phyloP scores from a whole-genome alignment of 1,139 yeast genomes.

The Geotrichum bryndzae region DNA sequence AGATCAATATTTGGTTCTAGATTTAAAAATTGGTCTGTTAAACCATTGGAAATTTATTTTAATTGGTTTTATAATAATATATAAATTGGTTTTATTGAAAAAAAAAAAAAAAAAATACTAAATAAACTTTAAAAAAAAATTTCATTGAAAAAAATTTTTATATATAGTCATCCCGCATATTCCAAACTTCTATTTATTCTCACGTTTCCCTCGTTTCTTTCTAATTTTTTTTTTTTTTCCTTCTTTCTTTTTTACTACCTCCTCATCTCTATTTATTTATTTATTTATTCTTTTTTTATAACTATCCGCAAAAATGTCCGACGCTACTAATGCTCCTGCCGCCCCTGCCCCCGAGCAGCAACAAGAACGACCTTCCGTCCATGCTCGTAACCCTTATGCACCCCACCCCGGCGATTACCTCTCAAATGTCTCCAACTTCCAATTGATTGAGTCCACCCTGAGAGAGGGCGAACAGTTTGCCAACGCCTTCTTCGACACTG shows the following conservation, averaged over 20 bases:
- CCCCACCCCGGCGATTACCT: conserved; percentile 91
- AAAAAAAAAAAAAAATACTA: background rate
- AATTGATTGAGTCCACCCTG: conserved; percentile 88
- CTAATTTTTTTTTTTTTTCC: background rate
- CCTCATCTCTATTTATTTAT: background rate
- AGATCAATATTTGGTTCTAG: no score
- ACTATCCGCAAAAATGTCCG: background rate
- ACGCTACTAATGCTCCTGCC: conserved; percentile 4
- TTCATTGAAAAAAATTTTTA: background rate
- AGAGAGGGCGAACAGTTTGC: conserved; percentile 99
- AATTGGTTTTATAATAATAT: no score
- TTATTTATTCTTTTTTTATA: background rate
- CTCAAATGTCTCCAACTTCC: conserved; percentile 84
- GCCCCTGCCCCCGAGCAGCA: conserved; percentile 5
- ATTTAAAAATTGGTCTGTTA: no score
- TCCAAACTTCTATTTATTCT: background rate
- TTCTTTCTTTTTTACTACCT: background rate
- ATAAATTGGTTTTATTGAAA: background rate
- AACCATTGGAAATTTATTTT: no score
- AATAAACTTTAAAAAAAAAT: background rate
- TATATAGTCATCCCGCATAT: conserved; percentile 2
- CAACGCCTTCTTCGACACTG: conserved; percentile 91
- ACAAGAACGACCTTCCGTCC: conserved; percentile 20
- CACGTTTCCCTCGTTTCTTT: background rate
- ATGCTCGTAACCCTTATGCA: conserved; percentile 73